Evolutionary conservation across 441 rosid species (phyloP).

Genomic region (Cnidoscolus chayamansa): DNA sequence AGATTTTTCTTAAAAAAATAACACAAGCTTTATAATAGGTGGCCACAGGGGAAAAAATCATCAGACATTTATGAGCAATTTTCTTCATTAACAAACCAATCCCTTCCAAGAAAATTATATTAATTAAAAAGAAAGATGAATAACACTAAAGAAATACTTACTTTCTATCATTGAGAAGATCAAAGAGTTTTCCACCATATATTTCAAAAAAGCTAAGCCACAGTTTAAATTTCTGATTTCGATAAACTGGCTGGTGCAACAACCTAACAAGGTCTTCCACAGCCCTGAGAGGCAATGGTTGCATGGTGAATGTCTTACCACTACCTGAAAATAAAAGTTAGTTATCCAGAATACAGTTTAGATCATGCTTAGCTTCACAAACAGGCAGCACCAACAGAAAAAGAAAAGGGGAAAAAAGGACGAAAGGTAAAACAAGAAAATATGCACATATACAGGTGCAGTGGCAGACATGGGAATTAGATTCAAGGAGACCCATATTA

Average conservation of each 20-base stretch:
- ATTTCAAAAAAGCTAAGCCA: slow-evolving; percentile 99
- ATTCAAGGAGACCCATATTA: no score
- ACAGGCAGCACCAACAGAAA: slow-evolving; percentile 9
- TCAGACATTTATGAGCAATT: slow-evolving; percentile 10
- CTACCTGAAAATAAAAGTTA: slow-evolving; percentile 61
- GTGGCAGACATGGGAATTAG: no score
- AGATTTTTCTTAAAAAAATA: not conserved
- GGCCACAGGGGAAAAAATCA: slow-evolving; percentile 1
- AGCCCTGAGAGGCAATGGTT: slow-evolving; percentile 93
- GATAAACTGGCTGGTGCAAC: slow-evolving; percentile 82
- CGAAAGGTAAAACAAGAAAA: not conserved
- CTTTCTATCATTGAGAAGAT: slow-evolving; percentile 93
- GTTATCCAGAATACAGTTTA: not conserved
- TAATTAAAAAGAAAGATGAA: not conserved
- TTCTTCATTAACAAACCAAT: slow-evolving; percentile 6
- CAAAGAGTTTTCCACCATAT: slow-evolving; percentile 95
- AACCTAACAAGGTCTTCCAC: slow-evolving; percentile 81
- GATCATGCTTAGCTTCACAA: slow-evolving; percentile 7
- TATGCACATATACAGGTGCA: not conserved
- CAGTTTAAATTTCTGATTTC: slow-evolving; percentile 78
- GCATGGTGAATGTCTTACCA: slow-evolving; percentile 98
- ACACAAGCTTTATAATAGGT: not conserved
- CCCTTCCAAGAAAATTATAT: slow-evolving; percentile 3
- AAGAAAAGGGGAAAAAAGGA: not conserved
- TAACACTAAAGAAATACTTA: slow-evolving; percentile 38